Conservation (phyloP, 2,329 filamentous ascomycete species). For the Penicillium sp. region DNA sequence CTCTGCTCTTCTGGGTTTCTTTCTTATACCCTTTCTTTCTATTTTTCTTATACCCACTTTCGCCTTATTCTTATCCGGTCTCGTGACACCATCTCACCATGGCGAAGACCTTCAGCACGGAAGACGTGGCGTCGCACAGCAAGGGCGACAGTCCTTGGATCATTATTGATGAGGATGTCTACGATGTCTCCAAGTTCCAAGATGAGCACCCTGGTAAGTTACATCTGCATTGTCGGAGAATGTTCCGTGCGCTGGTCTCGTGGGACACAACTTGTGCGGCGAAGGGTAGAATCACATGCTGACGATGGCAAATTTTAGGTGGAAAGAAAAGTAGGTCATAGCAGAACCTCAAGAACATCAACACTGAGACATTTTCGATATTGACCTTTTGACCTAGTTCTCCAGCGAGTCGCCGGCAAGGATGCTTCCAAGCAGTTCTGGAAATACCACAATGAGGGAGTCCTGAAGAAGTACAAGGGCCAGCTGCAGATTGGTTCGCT, state of each 20-base stretch:
- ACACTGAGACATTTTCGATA: background rate
- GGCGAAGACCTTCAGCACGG: conserved; percentile 82
- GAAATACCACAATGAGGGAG: conserved; percentile 66
- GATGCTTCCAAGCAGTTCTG: conserved; percentile 71
- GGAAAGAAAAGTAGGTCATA: conserved; percentile 67
- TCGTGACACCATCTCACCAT: conserved; percentile 57
- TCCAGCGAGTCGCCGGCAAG: conserved; percentile 68
- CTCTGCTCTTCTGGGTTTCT: conserved; percentile 14
- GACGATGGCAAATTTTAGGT: conserved; percentile 53
- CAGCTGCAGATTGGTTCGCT: conserved; percentile 71
- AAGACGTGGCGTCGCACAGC: conserved; percentile 90
- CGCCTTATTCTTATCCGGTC: conserved; percentile 12
- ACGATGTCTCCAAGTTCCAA: conserved; percentile 88
- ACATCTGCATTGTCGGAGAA: background rate
- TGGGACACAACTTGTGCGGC: background rate
- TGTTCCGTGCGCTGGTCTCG: conserved; percentile 3
- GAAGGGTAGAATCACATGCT: conserved; percentile 16
- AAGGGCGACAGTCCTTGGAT: conserved; percentile 86
- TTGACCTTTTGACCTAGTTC: conserved; percentile 51
- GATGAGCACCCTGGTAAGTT: conserved; percentile 71
- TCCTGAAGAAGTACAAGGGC: conserved; percentile 66
- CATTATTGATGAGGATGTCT: conserved; percentile 92
- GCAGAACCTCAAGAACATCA: background rate
- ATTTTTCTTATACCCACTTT: background rate
- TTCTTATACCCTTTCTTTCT: conserved; percentile 1